These are phyloP conservation scores for Fusarium sp. DNA, from an alignment of 2,329 filamentous ascomycete genomes.

Conservation along the genomic window DNA sequence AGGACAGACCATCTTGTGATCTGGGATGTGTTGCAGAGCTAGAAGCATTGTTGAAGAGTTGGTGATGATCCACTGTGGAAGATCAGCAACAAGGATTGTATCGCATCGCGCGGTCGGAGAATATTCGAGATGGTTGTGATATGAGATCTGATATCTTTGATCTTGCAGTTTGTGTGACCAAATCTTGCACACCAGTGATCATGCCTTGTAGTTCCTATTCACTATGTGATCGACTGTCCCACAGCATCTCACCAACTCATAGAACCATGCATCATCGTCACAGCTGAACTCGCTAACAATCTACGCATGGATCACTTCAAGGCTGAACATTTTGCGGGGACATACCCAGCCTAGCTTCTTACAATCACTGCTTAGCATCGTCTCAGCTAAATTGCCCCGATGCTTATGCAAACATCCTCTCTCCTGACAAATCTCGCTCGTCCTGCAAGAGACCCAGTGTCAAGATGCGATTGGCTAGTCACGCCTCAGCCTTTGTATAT, in stretches of 20 bases:
- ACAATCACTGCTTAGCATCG: background rate
- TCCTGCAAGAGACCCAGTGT: background rate
- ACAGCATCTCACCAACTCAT: background rate
- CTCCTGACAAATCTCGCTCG: constrained; percentile 4
- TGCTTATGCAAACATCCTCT: background rate
- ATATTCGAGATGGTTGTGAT: background rate
- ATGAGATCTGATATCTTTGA: background rate
- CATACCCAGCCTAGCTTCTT: background rate
- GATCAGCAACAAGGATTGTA: constrained; percentile 4
- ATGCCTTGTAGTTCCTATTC: background rate
- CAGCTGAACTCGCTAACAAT: background rate
- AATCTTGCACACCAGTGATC: background rate
- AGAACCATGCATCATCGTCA: background rate
- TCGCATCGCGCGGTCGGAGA: background rate
- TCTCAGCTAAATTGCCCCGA: constrained; percentile 12
- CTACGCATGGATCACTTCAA: constrained; percentile 5
- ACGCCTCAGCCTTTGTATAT: constrained; percentile 9
- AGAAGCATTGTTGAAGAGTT: background rate
- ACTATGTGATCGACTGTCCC: background rate
- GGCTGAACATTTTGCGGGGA: constrained; percentile 6
- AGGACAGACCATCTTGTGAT: constrained; percentile 15
- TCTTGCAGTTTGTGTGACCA: background rate
- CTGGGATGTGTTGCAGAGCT: constrained; percentile 3
- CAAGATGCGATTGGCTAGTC: background rate
- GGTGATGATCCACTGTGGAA: background rate